Conservation (phyloP, 2,329 filamentous ascomycete species). For the Blumeria hordei region DNA sequence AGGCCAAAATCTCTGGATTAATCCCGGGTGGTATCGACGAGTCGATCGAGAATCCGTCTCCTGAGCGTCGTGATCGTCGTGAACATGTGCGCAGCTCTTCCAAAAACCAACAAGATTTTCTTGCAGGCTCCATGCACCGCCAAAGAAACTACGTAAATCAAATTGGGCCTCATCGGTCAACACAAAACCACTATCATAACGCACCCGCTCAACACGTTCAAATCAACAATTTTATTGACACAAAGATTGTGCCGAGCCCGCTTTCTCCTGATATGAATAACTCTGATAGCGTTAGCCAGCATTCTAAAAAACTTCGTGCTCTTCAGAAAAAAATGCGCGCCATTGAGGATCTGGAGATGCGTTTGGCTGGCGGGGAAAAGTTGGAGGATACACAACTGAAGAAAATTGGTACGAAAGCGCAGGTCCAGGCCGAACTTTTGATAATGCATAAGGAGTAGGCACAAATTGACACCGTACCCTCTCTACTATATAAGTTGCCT, state of each 20-base stretch:
- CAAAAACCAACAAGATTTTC: conserved; percentile 21
- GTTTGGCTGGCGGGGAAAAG: conserved; percentile 81
- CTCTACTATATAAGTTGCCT: no score
- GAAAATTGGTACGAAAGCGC: conserved; percentile 79
- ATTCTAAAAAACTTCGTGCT: conserved; percentile 83
- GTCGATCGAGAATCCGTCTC: conserved; percentile 6
- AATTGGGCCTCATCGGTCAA: conserved; percentile 6
- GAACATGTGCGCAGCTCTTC: conserved; percentile 29
- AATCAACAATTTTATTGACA: conserved; percentile 12
- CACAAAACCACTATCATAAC: conserved; percentile 5
- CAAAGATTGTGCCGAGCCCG: conserved; percentile 10
- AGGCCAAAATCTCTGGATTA: conserved; percentile 28
- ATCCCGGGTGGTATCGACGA: conserved; percentile 7
- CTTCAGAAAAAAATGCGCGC: conserved; percentile 93
- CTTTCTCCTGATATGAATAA: conserved; percentile 23
- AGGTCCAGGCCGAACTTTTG: conserved; percentile 64
- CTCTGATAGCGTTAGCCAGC: conserved; percentile 34
- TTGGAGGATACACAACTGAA: conserved; percentile 95
- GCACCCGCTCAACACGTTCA: conserved; percentile 1
- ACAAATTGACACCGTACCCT: no score
- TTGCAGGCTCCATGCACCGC: conserved; percentile 22
- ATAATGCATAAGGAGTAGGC: conserved; percentile 10
- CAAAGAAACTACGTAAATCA: conserved; percentile 24
- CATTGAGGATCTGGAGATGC: conserved; percentile 96
- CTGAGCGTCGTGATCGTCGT: conserved; percentile 24